Evolutionary conservation across 352 stramenopile species (phyloP).

Genomic region (Phytophthora nicotianae): DNA sequence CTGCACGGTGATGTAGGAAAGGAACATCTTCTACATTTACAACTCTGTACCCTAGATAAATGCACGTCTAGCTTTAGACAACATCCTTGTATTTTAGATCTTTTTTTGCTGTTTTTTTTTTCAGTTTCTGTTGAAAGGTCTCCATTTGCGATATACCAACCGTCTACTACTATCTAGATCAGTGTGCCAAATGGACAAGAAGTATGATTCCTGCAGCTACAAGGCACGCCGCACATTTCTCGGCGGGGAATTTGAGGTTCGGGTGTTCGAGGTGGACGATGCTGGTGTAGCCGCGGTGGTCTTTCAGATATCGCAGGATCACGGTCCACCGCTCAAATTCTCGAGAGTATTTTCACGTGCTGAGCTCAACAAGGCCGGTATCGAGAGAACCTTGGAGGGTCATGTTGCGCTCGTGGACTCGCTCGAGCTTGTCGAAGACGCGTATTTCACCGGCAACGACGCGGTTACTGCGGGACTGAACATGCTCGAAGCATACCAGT

Average conservation of each 20-base stretch:
- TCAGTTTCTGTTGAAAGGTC: slow-evolving; percentile 26
- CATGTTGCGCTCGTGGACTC: slow-evolving; percentile 67
- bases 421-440: slow-evolving; percentile 69
- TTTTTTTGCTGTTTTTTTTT: not conserved
- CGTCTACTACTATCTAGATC: too few species aligned
- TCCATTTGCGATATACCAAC: not conserved
- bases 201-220: slow-evolving; percentile 66
- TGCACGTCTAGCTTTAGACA: not conserved
- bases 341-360: slow-evolving; percentile 59
- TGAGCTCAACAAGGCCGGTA: slow-evolving; percentile 51
- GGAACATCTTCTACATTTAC: not conserved
- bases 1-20: slow-evolving; percentile 53
- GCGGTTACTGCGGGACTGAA: slow-evolving; percentile 36
- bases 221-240: slow-evolving; percentile 66
- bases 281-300: slow-evolving; percentile 65
- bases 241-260: slow-evolving; percentile 69
- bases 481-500: slow-evolving; percentile 57
- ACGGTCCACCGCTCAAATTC: slow-evolving; percentile 57
- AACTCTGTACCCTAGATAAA: slow-evolving; percentile 11
- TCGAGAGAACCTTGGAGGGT: slow-evolving; percentile 66
- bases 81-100: not conserved
- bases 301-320: slow-evolving; percentile 39
- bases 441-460: slow-evolving; percentile 62
- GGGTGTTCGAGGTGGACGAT: slow-evolving; percentile 76
- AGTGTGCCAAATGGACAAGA: slow-evolving; percentile 39